phyloP scores from a whole-genome alignment of 371 early-diverging fungal species.

The Paramicrosporidium saccamoebae region DNA sequence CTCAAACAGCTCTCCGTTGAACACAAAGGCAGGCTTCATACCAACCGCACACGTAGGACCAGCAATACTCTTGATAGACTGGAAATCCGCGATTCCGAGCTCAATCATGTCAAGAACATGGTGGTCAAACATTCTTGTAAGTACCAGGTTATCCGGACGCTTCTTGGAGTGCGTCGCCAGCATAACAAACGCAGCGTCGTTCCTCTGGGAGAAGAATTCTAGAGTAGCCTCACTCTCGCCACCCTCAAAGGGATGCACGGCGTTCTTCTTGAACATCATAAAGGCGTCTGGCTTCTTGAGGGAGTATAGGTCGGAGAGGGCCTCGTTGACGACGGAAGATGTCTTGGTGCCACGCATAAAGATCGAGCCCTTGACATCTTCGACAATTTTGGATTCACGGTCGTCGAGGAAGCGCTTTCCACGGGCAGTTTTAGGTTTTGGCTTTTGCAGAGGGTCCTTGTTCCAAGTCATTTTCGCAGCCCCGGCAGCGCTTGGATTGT shows the following conservation, averaged over 20 bases:
- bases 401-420: slow-evolving; percentile 47
- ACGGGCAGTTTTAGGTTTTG: slow-evolving; percentile 51
- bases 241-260: slow-evolving; percentile 82
- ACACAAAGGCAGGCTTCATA: slow-evolving; percentile 52
- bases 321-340: slow-evolving; percentile 37
- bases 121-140: slow-evolving; percentile 65
- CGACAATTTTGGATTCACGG: slow-evolving; percentile 55
- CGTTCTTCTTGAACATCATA: slow-evolving; percentile 66
- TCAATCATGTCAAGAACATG: slow-evolving; percentile 82
- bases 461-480: no score
- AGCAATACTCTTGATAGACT: slow-evolving; percentile 9
- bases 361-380: slow-evolving; percentile 60
- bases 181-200: slow-evolving; percentile 59
- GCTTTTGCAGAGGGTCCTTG: no score
- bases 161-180: slow-evolving; percentile 78
- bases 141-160: slow-evolving; percentile 63
- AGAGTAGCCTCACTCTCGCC: slow-evolving; percentile 42
- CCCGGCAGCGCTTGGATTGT: no score
- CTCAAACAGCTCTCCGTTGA: slow-evolving; percentile 60
- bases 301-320: slow-evolving; percentile 57
- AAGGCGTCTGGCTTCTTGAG: slow-evolving; percentile 65
- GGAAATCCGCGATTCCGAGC: slow-evolving; percentile 46
- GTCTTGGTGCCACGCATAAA: slow-evolving; percentile 62
- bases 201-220: slow-evolving; percentile 73
- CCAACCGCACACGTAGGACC: slow-evolving; percentile 42